Evolutionary conservation across 2,329 filamentous ascomycete genomes (phyloP).

Genomic region (Calonectria multiphialidica): DNA sequence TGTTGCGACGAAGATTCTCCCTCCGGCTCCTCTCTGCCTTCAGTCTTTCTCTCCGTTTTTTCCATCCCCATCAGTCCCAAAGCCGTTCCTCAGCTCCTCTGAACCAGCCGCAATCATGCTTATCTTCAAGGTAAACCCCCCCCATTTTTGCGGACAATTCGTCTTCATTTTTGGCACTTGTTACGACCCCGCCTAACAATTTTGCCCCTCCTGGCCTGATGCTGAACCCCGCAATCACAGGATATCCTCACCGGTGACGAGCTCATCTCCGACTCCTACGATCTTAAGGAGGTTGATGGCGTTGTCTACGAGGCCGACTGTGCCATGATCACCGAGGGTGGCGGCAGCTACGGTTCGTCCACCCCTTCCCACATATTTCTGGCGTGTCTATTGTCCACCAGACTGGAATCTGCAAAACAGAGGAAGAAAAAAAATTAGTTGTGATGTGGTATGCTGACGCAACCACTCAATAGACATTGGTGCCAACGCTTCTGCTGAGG

Average conservation of each 20-base stretch:
- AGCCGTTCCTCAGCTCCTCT: slow-evolving; percentile 33
- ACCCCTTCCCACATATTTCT: background rate
- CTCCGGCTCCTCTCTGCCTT: slow-evolving; percentile 34
- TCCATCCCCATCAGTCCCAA: slow-evolving; percentile 34
- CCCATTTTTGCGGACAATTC: background rate
- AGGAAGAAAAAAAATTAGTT: background rate
- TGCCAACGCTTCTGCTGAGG: slow-evolving; percentile 97
- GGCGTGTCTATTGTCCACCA: background rate
- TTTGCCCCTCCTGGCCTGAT: slow-evolving; percentile 35
- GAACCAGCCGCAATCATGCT: slow-evolving; percentile 72
- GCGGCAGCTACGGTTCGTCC: slow-evolving; percentile 77
- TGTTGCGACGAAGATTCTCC: slow-evolving; percentile 41
- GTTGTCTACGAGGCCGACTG: slow-evolving; percentile 93
- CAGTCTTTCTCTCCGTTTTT: slow-evolving; percentile 27
- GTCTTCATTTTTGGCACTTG: background rate
- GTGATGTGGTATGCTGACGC: slow-evolving; percentile 20
- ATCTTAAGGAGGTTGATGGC: slow-evolving; percentile 83
- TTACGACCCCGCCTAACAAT: slow-evolving; percentile 33
- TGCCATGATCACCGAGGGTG: slow-evolving; percentile 86
- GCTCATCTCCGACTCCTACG: slow-evolving; percentile 95
- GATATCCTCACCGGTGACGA: slow-evolving; percentile 92
- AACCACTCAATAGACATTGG: slow-evolving; percentile 74
- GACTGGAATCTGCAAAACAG: background rate
- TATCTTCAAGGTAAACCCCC: slow-evolving; percentile 73
- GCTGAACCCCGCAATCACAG: slow-evolving; percentile 62